Evolutionary conservation across 768 basidiomycete genomes (phyloP).

Genomic region (Kwoniella pini): DNA sequence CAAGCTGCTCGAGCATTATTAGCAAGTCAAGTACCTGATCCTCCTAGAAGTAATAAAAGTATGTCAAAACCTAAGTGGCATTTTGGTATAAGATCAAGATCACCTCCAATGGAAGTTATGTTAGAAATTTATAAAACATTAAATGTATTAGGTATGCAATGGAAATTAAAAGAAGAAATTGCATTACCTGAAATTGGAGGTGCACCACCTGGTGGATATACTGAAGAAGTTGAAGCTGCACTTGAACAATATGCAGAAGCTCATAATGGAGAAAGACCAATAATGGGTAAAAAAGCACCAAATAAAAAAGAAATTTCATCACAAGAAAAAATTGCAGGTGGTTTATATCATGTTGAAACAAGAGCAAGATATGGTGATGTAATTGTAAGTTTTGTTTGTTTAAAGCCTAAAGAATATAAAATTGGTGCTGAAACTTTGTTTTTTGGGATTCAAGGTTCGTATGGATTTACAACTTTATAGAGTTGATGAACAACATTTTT

Average conservation of each 20-base stretch:
- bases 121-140: conserved; percentile 94
- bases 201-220: conserved; percentile 53
- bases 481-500: conserved; percentile 92
- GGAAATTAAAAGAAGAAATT: conserved; percentile 81
- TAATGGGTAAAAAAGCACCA: conserved; percentile 59
- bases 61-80: conserved; percentile 86
- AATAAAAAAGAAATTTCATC: conserved; percentile 54
- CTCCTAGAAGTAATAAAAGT: conserved; percentile 57
- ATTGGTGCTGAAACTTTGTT: neutral
- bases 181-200: conserved; percentile 51
- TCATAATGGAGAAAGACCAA: conserved; percentile 54
- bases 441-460: conserved; percentile 77
- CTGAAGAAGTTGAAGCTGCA: conserved; percentile 66
- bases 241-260: conserved; percentile 63
- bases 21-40: conserved; percentile 32
- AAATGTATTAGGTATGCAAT: conserved; percentile 89
- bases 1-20: conserved; percentile 48
- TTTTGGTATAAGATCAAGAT: conserved; percentile 89
- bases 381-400: conserved; percentile 64
- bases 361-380: conserved; percentile 84
- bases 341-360: conserved; percentile 90
- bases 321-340: conserved; percentile 56
- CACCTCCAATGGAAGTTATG: conserved; percentile 98
- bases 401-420: too few relatives aligned
- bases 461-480: conserved; percentile 98